Evolutionary conservation across 2,329 filamentous ascomycete genomes (phyloP).

Genomic region (Rutstroemia sp.): DNA sequence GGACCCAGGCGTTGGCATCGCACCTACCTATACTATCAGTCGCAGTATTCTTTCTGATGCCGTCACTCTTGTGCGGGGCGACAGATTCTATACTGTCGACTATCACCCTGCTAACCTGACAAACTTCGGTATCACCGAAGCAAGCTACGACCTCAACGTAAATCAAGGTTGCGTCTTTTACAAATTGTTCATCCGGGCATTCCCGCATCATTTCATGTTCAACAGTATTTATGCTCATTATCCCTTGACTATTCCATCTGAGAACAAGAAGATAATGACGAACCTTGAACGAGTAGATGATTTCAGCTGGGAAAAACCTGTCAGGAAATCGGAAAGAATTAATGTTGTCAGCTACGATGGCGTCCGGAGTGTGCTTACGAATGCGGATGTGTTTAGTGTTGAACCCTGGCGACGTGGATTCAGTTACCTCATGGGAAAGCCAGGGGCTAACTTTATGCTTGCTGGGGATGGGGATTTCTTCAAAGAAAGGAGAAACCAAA

Average conservation of each 20-base stretch:
- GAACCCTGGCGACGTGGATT: constrained; percentile 14
- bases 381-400: constrained; percentile 28
- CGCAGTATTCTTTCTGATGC: constrained; percentile 51
- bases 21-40: constrained; percentile 43
- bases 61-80: constrained; percentile 48
- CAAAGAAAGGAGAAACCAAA: constrained; percentile 42
- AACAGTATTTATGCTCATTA: constrained; percentile 76
- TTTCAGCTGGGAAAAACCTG: constrained; percentile 19
- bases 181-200: constrained; percentile 70
- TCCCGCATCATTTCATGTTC: constrained; percentile 68
- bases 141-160: constrained; percentile 49
- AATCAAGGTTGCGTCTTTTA: constrained; percentile 71
- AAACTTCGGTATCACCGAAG: constrained; percentile 75
- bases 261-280: constrained; percentile 63
- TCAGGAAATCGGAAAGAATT: constrained; percentile 3
- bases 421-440: constrained; percentile 10
- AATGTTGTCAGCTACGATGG: constrained; percentile 12
- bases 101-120: constrained; percentile 58
- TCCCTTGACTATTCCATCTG: constrained; percentile 54
- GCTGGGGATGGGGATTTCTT: constrained; percentile 42
- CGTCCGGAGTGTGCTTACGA: constrained; percentile 24
- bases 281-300: constrained; percentile 39
- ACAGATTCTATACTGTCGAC: constrained; percentile 43
- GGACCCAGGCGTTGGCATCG: constrained; percentile 43
- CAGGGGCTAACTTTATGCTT: constrained; percentile 46